These are phyloP conservation scores for Lecanicillium sp. DNA, from an alignment of 2,329 filamentous ascomycete species.

Conservation along the genomic window DNA sequence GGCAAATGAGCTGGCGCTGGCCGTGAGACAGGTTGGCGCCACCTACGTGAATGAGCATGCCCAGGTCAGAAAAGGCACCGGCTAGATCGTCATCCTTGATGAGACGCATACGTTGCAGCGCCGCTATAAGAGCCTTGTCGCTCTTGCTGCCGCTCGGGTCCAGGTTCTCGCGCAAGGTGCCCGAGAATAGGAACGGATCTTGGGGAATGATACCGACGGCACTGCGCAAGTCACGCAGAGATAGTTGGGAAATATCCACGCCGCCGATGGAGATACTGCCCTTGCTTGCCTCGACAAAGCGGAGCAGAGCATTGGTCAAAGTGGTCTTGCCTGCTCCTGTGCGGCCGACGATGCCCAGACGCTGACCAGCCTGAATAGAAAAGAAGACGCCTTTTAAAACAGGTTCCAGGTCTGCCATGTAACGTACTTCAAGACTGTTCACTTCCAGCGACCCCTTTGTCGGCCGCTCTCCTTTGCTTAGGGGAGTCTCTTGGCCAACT, in stretches of 20 bases:
- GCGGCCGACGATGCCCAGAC: slow-evolving; percentile 5
- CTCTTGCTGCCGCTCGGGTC: slow-evolving; percentile 61
- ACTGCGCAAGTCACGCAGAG: background rate
- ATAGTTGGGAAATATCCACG: slow-evolving; percentile 3
- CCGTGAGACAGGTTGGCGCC: background rate
- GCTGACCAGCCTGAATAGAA: background rate
- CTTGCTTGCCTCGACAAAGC: slow-evolving; percentile 3
- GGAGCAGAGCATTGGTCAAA: slow-evolving; percentile 6
- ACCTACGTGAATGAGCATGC: too few species aligned
- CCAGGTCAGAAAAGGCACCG: background rate
- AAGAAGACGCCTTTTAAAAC: too few species aligned
- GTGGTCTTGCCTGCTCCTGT: slow-evolving; percentile 9
- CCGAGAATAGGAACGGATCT: slow-evolving; percentile 68
- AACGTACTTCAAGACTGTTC: too few species aligned
- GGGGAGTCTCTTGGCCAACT: too few species aligned
- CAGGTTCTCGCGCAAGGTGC: slow-evolving; percentile 62
- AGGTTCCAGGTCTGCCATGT: too few species aligned
- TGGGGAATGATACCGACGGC: slow-evolving; percentile 23
- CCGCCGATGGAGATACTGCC: slow-evolving; percentile 4
- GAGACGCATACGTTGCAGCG: slow-evolving; percentile 52
- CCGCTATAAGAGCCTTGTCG: slow-evolving; percentile 56
- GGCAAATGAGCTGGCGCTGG: background rate
- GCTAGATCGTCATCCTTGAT: background rate
- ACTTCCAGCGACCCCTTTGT: too few species aligned
- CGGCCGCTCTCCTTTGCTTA: too few species aligned